Evolutionary conservation across 768 basidiomycete genomes (phyloP), one percentile per base, ranked within the genome.

Genomic region (Boletus patriciae): DNA sequence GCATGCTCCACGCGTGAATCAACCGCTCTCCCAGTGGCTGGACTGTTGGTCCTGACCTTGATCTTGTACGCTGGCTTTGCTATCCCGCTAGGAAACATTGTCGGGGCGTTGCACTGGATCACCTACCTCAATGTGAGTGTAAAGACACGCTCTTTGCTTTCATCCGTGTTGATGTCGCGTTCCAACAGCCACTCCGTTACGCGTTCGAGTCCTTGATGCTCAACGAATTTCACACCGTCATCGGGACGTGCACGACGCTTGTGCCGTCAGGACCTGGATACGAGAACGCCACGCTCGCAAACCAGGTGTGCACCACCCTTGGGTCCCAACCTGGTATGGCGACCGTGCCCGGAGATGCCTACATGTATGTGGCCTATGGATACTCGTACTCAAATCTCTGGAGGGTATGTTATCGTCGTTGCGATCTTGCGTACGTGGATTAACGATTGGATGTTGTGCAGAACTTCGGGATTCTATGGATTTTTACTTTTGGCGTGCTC

Each of bases 1-100:
- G 83, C 86, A 0, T 75, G 74, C 15, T 83, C 84, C 63, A 73
- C 74, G 37, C 70, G 74, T 18, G 79, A 81, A 42, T 79, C 85
- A 0, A 77, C 80, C 0, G 86, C 87, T 10, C 54, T 72, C 43
- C 65, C 73, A 4, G 40, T 69, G 2, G 64, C 72, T 0, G 72
- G 66, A 6, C 42, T 79, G 54, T 52, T 70, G 52, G 67, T 76
- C 36, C 67, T 80, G 51, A 69, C 71, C 18, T 62, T 77, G 55
- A 63, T 76, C 49, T 74, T 80, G 60, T 78, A 75, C 62, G 76
- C 71, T n/a, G 80, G 70, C 21, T 81, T 74, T 59, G 68, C 67
- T 19, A 76, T 71, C 45, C 70, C 75, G 2, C 6, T 21, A 0
- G 13, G 3, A 3, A 44, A 52, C 13, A 64, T 69, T 2, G 29